Conservation (phyloP, 768 basidiomycete species). For the Phallus indusiatus region DNA sequence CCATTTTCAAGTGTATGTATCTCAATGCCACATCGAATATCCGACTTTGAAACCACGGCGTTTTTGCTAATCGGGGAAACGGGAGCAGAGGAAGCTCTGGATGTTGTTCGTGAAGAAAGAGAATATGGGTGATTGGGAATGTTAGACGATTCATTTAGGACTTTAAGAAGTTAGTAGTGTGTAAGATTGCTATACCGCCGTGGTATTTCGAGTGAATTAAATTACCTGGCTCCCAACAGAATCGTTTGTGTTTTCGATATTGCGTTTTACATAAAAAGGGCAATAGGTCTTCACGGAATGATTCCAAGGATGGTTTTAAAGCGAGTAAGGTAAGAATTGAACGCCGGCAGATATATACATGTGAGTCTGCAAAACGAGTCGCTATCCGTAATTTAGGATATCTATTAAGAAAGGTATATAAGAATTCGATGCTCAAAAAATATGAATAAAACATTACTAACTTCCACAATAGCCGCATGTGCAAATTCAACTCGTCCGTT, state of each 20-base stretch:
- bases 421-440: constrained; percentile 4
- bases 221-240: constrained; percentile 49
- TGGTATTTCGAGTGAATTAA: background rate
- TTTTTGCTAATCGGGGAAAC: constrained; percentile 19
- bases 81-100: constrained; percentile 13
- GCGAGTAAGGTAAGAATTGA: constrained; percentile 63
- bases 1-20: constrained; percentile 46
- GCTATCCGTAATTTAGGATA: constrained; percentile 66
- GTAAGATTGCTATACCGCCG: background rate
- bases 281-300: constrained; percentile 81
- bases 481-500: constrained; percentile 60
- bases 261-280: constrained; percentile 89
- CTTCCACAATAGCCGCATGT: constrained; percentile 67
- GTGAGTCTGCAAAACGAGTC: constrained; percentile 67
- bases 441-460: constrained; percentile 23
- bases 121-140: constrained; percentile 2
- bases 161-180: background rate
- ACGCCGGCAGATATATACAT: constrained; percentile 81
- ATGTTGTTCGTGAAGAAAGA: constrained; percentile 3
- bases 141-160: constrained; percentile 1
- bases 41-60: constrained; percentile 35
- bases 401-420: constrained; percentile 27
- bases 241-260: constrained; percentile 52
- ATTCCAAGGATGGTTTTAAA: constrained; percentile 59
- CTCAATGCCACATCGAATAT: constrained; percentile 54